phyloP scores from a whole-genome alignment of 2,329 filamentous ascomycete species.

The Penicillium sp. region DNA sequence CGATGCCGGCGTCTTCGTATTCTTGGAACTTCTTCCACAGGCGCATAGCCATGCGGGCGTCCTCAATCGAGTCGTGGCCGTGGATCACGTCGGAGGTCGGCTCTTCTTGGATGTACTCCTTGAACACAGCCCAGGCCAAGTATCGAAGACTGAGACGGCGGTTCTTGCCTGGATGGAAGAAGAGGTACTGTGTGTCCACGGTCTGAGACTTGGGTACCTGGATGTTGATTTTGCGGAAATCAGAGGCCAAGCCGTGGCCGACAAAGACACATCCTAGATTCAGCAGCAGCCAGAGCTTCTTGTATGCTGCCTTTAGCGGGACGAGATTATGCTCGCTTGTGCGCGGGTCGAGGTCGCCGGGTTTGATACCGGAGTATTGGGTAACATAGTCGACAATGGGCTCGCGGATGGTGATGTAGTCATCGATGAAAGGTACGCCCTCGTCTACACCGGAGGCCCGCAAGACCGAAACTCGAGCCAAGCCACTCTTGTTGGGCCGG shows the following conservation, averaged over 20 bases:
- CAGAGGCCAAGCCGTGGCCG: slow-evolving; percentile 88
- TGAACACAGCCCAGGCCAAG: slow-evolving; percentile 85
- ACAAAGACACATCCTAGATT: slow-evolving; percentile 94
- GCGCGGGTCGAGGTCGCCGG: slow-evolving; percentile 78
- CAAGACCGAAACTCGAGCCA: slow-evolving; percentile 90
- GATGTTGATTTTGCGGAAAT: slow-evolving; percentile 98
- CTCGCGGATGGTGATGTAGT: slow-evolving; percentile 91
- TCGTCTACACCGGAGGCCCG: slow-evolving; percentile 75
- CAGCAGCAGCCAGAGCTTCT: slow-evolving; percentile 94
- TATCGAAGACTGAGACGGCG: slow-evolving; percentile 91
- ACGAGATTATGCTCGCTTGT: slow-evolving; percentile 81
- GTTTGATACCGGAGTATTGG: slow-evolving; percentile 86
- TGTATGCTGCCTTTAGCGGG: slow-evolving; percentile 88
- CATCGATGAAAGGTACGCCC: slow-evolving; percentile 89
- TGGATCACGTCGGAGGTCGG: slow-evolving; percentile 50
- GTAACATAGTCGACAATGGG: slow-evolving; percentile 95
- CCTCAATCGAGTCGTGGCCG: slow-evolving; percentile 89
- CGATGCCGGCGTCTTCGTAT: slow-evolving; percentile 80
- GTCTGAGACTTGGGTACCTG: slow-evolving; percentile 88
- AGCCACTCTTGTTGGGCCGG: slow-evolving; percentile 82
- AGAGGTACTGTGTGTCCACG: slow-evolving; percentile 91
- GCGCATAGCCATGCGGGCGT: slow-evolving; percentile 85
- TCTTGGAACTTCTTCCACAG: slow-evolving; percentile 89
- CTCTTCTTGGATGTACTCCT: slow-evolving; percentile 89
- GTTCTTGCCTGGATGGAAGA: slow-evolving; percentile 76